Evolutionary conservation across 1,284 basidiomycete genomes (phyloP).

Genomic region (Ustilago tritici): DNA sequence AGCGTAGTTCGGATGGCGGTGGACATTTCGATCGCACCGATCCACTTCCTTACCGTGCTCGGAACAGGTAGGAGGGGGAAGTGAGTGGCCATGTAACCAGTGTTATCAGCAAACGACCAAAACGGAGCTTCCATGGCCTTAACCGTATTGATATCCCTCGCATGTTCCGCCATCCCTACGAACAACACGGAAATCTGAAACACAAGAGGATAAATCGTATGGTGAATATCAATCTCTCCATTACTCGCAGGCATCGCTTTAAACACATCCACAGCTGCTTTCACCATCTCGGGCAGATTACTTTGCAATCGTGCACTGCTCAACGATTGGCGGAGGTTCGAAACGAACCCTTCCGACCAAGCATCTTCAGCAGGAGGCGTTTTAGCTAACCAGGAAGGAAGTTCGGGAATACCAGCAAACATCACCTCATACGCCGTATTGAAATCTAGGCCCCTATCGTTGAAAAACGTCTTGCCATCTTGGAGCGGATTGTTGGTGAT

Average conservation of each 20-base stretch:
- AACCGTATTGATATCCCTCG: slow-evolving; percentile 29
- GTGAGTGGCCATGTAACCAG: slow-evolving; percentile 46
- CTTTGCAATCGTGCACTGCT: slow-evolving; percentile 18
- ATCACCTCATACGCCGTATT: slow-evolving; percentile 44
- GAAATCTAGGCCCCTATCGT: slow-evolving; percentile 49
- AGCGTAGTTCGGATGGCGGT: slow-evolving; percentile 35
- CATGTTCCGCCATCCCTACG: slow-evolving; percentile 44
- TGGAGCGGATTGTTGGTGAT: slow-evolving; percentile 32
- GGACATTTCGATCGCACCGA: slow-evolving; percentile 49
- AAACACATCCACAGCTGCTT: slow-evolving; percentile 26
- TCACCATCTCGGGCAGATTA: slow-evolving; percentile 36
- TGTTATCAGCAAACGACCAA: slow-evolving; percentile 50
- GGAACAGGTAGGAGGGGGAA: slow-evolving; percentile 37
- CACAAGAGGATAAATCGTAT: slow-evolving; percentile 51
- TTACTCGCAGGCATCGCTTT: slow-evolving; percentile 15
- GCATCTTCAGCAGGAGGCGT: slow-evolving; percentile 33
- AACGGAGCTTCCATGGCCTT: slow-evolving; percentile 43
- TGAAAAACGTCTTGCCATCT: slow-evolving; percentile 53
- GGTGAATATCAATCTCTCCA: slow-evolving; percentile 41
- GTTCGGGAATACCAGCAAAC: slow-evolving; percentile 51
- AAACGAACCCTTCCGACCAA: slow-evolving; percentile 29
- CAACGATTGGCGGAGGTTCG: slow-evolving; percentile 38
- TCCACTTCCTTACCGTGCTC: slow-evolving; percentile 39
- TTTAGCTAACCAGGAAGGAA: slow-evolving; percentile 26
- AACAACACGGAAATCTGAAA: slow-evolving; percentile 49